Evolutionary conservation across 176 grass and related monocot genomes (phyloP).

Genomic region (Thinopyrum elongatum): DNA sequence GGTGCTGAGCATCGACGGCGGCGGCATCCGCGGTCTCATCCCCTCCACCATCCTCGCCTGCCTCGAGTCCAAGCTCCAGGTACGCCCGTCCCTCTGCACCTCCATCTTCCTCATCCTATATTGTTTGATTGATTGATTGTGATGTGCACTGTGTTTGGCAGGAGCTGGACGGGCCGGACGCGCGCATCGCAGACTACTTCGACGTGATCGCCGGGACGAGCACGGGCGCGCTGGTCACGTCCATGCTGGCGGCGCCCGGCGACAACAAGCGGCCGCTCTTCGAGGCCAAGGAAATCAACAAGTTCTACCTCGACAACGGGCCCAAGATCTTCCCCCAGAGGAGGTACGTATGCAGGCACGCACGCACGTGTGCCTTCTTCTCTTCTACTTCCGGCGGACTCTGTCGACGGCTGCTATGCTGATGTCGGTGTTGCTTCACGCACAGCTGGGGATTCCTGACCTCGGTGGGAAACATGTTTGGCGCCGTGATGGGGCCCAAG

Average conservation of each 20-base stretch:
- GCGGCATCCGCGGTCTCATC: too few relatives aligned
- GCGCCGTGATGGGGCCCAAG: too few relatives aligned
- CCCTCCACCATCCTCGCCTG: neutral
- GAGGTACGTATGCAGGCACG: slow-evolving; percentile 8
- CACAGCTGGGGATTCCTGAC: too few relatives aligned
- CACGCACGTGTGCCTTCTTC: too few relatives aligned
- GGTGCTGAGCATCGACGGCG: too few relatives aligned
- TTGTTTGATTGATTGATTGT: too few relatives aligned
- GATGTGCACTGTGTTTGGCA: neutral
- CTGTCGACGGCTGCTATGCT: too few relatives aligned
- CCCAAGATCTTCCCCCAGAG: slow-evolving; percentile 58
- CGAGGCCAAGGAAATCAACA: slow-evolving; percentile 39
- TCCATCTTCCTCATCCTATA: too few relatives aligned
- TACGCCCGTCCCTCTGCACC: too few relatives aligned
- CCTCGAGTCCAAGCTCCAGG: neutral
- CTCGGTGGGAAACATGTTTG: too few relatives aligned
- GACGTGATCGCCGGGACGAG: slow-evolving; percentile 76
- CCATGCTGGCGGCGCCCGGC: slow-evolving; percentile 57
- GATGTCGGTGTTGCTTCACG: too few relatives aligned
- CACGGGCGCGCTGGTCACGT: slow-evolving; percentile 52
- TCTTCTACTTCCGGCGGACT: too few relatives aligned
- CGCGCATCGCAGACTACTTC: slow-evolving; percentile 61
- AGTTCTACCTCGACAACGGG: slow-evolving; percentile 60
- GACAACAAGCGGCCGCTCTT: slow-evolving; percentile 53
- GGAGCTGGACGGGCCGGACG: slow-evolving; percentile 61